Percentiles rank a stretch among this genome's conserved stretches.
These are phyloP conservation scores for Cetraspora pellucida DNA, from an alignment of 192 early-diverging fungal genomes.

Conservation along the genomic window DNA sequence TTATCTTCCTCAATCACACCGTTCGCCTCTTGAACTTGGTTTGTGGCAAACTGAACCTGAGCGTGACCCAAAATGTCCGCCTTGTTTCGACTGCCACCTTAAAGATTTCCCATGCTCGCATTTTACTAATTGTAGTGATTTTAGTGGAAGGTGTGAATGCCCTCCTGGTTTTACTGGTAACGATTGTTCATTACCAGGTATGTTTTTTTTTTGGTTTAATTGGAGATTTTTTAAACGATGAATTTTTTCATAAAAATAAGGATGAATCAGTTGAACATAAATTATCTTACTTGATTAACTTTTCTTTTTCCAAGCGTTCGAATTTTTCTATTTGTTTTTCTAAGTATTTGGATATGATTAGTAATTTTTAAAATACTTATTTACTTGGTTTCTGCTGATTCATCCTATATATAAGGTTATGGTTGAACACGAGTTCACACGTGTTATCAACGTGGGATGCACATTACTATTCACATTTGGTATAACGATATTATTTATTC, in stretches of 20 bases:
- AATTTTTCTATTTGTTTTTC: no score
- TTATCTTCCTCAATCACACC: not conserved
- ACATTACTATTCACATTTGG: not conserved
- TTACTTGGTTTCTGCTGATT: no score
- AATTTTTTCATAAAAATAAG: not conserved
- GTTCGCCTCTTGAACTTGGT: not conserved
- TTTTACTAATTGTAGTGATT: slow-evolving; percentile 70
- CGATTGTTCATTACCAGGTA: slow-evolving; percentile 70
- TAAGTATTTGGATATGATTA: no score
- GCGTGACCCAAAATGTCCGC: slow-evolving; percentile 54
- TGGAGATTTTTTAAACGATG: not conserved
- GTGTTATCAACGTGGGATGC: no score
- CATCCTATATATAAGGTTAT: no score
- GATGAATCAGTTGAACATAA: no score
- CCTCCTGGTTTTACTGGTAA: slow-evolving; percentile 76
- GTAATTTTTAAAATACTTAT: no score
- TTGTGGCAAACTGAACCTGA: not conserved
- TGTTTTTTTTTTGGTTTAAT: slow-evolving; percentile 20
- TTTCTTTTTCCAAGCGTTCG: no score
- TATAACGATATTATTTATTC: not conserved
- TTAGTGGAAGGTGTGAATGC: slow-evolving; percentile 71
- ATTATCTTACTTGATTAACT: no score
- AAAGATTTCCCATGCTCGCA: slow-evolving; percentile 67
- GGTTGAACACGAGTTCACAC: no score
- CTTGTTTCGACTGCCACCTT: slow-evolving; percentile 82